Conservation (phyloP, 768 basidiomycete species). For the Serendipita sp. region DNA sequence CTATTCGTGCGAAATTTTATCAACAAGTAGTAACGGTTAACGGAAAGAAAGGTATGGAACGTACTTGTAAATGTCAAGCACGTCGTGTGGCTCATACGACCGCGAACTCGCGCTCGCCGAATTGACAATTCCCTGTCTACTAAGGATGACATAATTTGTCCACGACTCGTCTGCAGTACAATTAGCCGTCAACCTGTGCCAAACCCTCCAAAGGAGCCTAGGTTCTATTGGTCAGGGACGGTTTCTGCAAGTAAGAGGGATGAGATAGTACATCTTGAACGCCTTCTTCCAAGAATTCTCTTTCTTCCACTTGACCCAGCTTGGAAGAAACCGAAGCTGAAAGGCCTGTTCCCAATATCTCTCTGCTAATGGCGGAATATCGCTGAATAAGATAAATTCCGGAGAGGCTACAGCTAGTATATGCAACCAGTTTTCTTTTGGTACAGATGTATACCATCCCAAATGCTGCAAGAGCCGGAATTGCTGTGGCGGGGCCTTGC, state of each 20-base stretch:
- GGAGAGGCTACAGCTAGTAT: background rate
- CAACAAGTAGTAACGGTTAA: background rate
- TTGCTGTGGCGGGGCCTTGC: background rate
- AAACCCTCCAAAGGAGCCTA: slow-evolving; percentile 46
- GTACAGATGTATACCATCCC: background rate
- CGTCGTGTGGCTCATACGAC: slow-evolving; percentile 41
- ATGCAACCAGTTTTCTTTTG: slow-evolving; percentile 1
- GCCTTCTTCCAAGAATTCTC: slow-evolving; percentile 45
- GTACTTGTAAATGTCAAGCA: slow-evolving; percentile 72
- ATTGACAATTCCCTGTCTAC: slow-evolving; percentile 60
- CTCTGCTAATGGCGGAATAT: background rate
- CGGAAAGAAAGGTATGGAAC: background rate
- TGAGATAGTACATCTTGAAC: slow-evolving; percentile 39
- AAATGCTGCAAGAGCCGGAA: background rate
- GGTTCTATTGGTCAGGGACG: slow-evolving; percentile 7
- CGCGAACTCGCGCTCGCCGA: slow-evolving; percentile 51
- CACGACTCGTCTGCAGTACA: slow-evolving; percentile 70
- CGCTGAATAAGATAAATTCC: background rate
- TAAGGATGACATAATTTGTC: slow-evolving; percentile 64
- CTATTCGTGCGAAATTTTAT: background rate
- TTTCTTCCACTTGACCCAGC: slow-evolving; percentile 58
- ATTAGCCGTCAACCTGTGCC: slow-evolving; percentile 49
- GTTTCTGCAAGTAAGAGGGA: slow-evolving; percentile 9
- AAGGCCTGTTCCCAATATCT: slow-evolving; percentile 44
- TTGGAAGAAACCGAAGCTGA: slow-evolving; percentile 50